These are phyloP conservation scores for Podospora didyma DNA, from an alignment of 495 filamentous ascomycete species.

Conservation along the genomic window DNA sequence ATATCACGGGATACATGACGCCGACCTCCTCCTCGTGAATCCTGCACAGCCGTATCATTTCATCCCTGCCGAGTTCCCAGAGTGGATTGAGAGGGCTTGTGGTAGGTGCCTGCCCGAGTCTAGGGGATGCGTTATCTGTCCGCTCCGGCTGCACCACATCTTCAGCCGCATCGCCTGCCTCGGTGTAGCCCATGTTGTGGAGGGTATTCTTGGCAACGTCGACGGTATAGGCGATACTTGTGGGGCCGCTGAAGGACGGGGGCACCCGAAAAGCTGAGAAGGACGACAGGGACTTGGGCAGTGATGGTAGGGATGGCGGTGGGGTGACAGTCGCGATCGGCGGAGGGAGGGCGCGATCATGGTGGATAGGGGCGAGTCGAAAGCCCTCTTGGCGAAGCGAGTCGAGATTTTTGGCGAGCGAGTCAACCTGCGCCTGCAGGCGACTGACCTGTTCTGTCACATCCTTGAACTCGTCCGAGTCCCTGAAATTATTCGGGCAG, in stretches of 20 bases:
- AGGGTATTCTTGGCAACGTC: slow-evolving; percentile 83
- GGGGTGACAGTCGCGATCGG: slow-evolving; percentile 29
- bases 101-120: slow-evolving; percentile 19
- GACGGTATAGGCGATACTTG: slow-evolving; percentile 79
- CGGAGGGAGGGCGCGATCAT: slow-evolving; percentile 28
- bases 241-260: slow-evolving; percentile 77
- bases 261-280: slow-evolving; percentile 38
- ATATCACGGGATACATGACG: slow-evolving; percentile 78
- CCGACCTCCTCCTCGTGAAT: slow-evolving; percentile 82
- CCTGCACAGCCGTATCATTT: slow-evolving; percentile 65
- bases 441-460: slow-evolving; percentile 69
- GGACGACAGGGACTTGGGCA: slow-evolving; percentile 20
- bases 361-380: slow-evolving; percentile 39
- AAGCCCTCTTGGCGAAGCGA: slow-evolving; percentile 50
- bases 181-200: slow-evolving; percentile 82
- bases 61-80: slow-evolving; percentile 66
- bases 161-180: slow-evolving; percentile 49
- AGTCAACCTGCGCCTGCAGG: slow-evolving; percentile 82
- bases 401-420: slow-evolving; percentile 65
- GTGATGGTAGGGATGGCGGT: slow-evolving; percentile 33
- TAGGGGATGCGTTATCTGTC: slow-evolving; percentile 49
- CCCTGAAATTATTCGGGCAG: slow-evolving; percentile 74
- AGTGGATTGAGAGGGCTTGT: slow-evolving; percentile 60
- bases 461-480: slow-evolving; percentile 80
- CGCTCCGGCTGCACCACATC: slow-evolving; percentile 50